Conservation (phyloP, 257 asterid species). For the Thymus mandschuricus region DNA sequence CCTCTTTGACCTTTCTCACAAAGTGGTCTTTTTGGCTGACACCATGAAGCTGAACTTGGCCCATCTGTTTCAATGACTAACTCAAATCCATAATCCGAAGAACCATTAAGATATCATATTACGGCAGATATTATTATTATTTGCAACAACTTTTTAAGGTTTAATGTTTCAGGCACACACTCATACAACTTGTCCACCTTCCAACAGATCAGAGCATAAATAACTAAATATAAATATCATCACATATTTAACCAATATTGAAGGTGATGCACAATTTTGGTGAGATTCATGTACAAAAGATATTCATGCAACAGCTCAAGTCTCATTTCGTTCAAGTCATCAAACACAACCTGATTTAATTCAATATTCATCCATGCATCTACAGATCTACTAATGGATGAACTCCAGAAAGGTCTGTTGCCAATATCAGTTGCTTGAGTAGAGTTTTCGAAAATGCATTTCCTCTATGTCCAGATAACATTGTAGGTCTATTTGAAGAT, state of each 20-base stretch:
- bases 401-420: background rate
- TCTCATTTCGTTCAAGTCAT: background rate
- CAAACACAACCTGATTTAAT: background rate
- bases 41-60: slow-evolving; percentile 66
- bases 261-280: background rate
- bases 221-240: background rate
- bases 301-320: background rate
- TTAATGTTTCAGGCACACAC: background rate
- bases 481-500: background rate
- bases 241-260: slow-evolving; percentile 3
- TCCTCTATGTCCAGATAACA: background rate
- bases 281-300: background rate
- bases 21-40: slow-evolving; percentile 60
- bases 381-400: background rate
- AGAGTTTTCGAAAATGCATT: background rate
- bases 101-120: slow-evolving; percentile 7
- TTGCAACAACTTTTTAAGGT: background rate
- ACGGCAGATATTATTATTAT: slow-evolving; percentile 13
- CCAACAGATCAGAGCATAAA: background rate
- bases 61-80: slow-evolving; percentile 63
- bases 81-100: slow-evolving; percentile 30
- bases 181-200: background rate
- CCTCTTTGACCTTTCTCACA: slow-evolving; percentile 70
- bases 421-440: background rate
- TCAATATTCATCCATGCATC: slow-evolving; percentile 7